Base-by-base conservation (phyloP, 2,329 filamentous ascomycete genomes). In the Pestalotiopsis sp. region DNA sequence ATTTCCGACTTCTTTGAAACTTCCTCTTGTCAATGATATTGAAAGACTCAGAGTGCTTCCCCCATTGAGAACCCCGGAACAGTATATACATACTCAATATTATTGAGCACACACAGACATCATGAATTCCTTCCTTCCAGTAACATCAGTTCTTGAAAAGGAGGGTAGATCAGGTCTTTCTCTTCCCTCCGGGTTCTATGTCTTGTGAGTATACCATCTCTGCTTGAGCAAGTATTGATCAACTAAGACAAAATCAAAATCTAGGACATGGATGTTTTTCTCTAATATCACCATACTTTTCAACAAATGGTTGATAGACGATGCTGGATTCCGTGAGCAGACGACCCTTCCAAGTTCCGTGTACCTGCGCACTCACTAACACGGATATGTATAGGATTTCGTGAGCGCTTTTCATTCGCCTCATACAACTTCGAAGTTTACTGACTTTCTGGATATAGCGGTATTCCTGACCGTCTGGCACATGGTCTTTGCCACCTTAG, bases 231-330 rank as follows among this genome's bases (percentile, higher is more conserved):
- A 36, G 23, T 36, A 11, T 23, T 13, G 9, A 17, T 66, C 68
- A 66, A 14, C 7, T n/a, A 39, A n/a, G 7, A 66, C 14, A 69
- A 3, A 36, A 12, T n/a, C 45, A 4, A 5, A 45, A 36, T 64
- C 7, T 68, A 87, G 86, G 67, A 87, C 89, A 76, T 97, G 94
- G 93, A 97, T 97, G 73, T 86, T 93, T 73, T 88, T 96, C 78
- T 96, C 93, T 75, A 95, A 93, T 72, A 86, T 89, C 75, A 94
- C 95, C 70, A 97, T 97, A 77, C 83, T 97, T 70, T 97, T 97
- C 86, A 97, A 97, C 86, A 97, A 97, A 84, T 95, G 92, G 88
- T 89, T 97, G 64, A 87, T 97, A 69, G 89, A 93, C 77, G 90
- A 88, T 71, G 87, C 87, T 75, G 87, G 91, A 68, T 95, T 95